Base-by-base conservation (phyloP, 306 rosid species). In the Sicyos baderoa region DNA sequence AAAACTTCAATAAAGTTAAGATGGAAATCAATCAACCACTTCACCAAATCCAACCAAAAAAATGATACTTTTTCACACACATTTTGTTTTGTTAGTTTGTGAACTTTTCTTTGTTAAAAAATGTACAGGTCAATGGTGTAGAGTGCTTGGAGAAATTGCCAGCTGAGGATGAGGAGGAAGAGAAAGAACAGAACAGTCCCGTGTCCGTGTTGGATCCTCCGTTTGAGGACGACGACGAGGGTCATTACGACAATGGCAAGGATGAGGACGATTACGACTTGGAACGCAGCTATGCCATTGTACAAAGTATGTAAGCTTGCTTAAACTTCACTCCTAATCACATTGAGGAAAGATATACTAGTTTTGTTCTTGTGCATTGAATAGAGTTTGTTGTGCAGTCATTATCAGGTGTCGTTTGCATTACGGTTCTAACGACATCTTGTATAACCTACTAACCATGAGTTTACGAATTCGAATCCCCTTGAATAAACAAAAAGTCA, bases 151-250 rank as follows among this genome's bases (percentile, higher is more conserved):
- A 82, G 53, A 82, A 82, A 71, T 75, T 83, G 65, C 82, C 81
- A 72, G 80, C 19, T 18, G 79, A 63, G 60, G 83, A 79, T 18
- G 86, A 82, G 73, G 89, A 84, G 57, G 95, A 89, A 71, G 99
- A 94, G 61, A 94, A 94, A 65, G 97, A 94, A 75, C 99, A 88
- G 54, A 81, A 84, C 72, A 94, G 99, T 78, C 99, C 99, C 2
- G 97, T 94, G 6, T 94, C 96, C 1, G 85, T 94, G 14, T 83
- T 94, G 85, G 97, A 90, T 79, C 90, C 99, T 79, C 96, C 88
- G 9, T 94, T 90, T 21, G 86, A 86, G 67, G 93, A 88, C 66
- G 89, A 93, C 27, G 79, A 82, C 4, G 83, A 80, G 29, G 86
- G 80, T 21, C 78, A 61, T 40, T 86, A 68, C 5, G 81, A 84